Conservation (phyloP, 2,329 filamentous ascomycete genomes). For the Hypoxylon sp. region DNA sequence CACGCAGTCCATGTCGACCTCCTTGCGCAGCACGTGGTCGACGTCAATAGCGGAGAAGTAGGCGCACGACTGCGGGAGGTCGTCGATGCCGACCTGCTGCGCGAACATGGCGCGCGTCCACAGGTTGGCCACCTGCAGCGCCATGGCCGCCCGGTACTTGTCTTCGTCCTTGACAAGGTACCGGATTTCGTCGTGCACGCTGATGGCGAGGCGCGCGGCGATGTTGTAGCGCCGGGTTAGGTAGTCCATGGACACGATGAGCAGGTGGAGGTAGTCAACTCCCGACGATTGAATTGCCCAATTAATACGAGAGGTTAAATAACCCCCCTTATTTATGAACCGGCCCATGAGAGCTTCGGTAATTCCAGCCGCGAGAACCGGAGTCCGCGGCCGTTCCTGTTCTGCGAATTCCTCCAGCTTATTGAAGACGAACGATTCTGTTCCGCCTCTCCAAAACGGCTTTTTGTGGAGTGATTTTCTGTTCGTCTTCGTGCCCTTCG, state of each 20-base stretch:
- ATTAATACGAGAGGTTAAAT: conserved; percentile 96
- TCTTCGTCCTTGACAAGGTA: conserved; percentile 90
- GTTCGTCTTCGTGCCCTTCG: conserved; percentile 88
- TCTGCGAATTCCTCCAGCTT: conserved; percentile 98
- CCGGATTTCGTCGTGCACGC: conserved; percentile 96
- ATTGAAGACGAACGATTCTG: conserved; percentile 98
- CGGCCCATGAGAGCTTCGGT: conserved; percentile 93
- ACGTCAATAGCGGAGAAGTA: conserved; percentile 97
- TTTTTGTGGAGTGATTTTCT: conserved; percentile 77
- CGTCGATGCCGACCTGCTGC: conserved; percentile 95
- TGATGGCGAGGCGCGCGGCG: conserved; percentile 86
- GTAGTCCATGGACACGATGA: conserved; percentile 96
- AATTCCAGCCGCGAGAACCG: conserved; percentile 92
- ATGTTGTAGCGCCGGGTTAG: conserved; percentile 87
- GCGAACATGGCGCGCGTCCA: conserved; percentile 99
- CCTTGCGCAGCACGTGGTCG: conserved; percentile 94
- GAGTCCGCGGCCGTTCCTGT: conserved; percentile 89
- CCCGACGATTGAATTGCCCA: conserved; percentile 99
- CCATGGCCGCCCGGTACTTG: conserved; percentile 90
- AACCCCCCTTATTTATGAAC: conserved; percentile 88
- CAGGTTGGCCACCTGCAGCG: conserved; percentile 90
- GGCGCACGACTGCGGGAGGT: conserved; percentile 92
- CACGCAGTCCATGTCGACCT: conserved; percentile 97
- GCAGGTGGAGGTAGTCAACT: conserved; percentile 94
- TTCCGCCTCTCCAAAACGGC: conserved; percentile 94